Evolutionary conservation across 2,329 filamentous ascomycete species (phyloP), one percentile per base, ranked within the genome.

Genomic region (Lachnellula occidentalis): DNA sequence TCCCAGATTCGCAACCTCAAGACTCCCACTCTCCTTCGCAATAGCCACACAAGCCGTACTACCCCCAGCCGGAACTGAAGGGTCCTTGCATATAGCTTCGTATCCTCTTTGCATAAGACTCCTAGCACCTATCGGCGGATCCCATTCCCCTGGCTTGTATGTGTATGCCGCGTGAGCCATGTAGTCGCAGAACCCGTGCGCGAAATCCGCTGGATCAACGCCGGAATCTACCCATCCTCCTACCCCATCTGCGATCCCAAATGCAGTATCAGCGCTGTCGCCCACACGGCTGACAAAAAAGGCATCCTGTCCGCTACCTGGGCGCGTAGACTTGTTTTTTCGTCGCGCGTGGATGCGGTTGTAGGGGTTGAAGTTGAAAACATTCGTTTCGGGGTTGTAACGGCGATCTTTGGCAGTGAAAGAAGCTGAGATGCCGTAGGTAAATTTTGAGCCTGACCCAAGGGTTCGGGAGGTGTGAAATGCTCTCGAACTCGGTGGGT

Each of bases 201-300:
- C 94, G 72, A 97, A 97, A 72, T 96, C 90, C 27, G 91, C 91
- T 8, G 94, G 92, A 67, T 99, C 92, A 50, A 99, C 86, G 45
- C 91, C 91, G 39, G 88, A 92, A 64, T 96, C 89, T 59, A 87
- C 83, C 92, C 94, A 99, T 36, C 94, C 94, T 47, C 94, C 94
- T 0, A 99, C 94, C 11, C 94, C 94, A 69, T 99, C 94, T 51
- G 92, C 91, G 22, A 99, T 82, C 17, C 90, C 94, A 63, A 99
- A 86, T 0, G 92, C 90, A 11, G 96, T 81, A 41, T 84, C 78
- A 37, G 83, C 79, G 1, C 80, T 80, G 59, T 84, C 81, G 50
- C 88, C 89, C n/a, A 96, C 76, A 22, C 85, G 83, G 67, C 87
- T 82, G 64, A 94, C 87, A 72, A 99, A 99, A 75, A 96, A 97